Evolutionary conservation across 2,329 filamentous ascomycete genomes (phyloP).

Genomic region (Talaromyces pinophilus): DNA sequence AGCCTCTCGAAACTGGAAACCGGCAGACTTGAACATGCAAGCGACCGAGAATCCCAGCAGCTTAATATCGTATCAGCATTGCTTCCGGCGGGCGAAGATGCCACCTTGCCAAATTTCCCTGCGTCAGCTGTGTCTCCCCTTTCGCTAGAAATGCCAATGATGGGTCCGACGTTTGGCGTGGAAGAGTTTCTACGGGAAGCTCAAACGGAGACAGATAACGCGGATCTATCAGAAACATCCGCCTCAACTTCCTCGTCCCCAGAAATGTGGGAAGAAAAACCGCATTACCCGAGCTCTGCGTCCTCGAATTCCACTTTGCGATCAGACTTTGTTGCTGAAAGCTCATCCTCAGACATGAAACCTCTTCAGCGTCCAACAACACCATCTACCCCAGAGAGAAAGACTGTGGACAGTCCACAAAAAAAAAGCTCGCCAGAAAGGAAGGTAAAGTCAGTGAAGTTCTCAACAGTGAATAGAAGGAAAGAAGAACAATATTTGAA

Average conservation of each 20-base stretch:
- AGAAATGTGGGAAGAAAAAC: slow-evolving; percentile 13
- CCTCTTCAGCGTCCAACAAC: neutral
- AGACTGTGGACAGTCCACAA: slow-evolving; percentile 26
- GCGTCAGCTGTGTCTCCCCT: slow-evolving; percentile 27
- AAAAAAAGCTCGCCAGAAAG: neutral
- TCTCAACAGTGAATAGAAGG: neutral
- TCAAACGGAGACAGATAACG: neutral
- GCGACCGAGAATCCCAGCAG: slow-evolving; percentile 13
- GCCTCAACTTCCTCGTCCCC: slow-evolving; percentile 29
- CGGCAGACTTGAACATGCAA: neutral
- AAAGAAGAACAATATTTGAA: slow-evolving; percentile 29
- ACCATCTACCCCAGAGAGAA: slow-evolving; percentile 30
- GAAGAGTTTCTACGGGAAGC: slow-evolving; percentile 11
- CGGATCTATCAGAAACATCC: slow-evolving; percentile 23
- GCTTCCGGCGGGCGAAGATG: slow-evolving; percentile 19
- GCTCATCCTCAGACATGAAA: neutral
- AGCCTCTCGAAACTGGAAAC: neutral
- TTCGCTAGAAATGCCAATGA: slow-evolving; percentile 18
- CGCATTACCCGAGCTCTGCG: slow-evolving; percentile 13
- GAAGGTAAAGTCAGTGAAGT: neutral
- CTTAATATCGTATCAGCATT: neutral
- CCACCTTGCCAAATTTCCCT: slow-evolving; percentile 30
- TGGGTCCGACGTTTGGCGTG: slow-evolving; percentile 20
- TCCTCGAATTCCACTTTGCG: slow-evolving; percentile 17
- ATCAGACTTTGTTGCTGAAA: neutral